A percentile compares a stretch with the other conserved stretches of the same genome.
Conservation (phyloP, 495 filamentous ascomycete species). For the Penicillium desertorum region DNA sequence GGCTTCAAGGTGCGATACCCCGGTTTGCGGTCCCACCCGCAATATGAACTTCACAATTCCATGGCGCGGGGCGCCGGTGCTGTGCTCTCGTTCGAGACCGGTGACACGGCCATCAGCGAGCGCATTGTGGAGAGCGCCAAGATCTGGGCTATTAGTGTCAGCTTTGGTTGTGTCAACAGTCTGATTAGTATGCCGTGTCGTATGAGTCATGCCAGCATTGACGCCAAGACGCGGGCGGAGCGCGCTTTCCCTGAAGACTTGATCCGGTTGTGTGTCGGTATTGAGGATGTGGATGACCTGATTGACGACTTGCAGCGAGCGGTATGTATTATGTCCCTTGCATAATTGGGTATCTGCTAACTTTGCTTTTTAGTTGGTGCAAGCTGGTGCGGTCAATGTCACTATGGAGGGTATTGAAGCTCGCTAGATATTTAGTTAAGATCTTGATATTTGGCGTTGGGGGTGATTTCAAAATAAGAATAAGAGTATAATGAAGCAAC, state of each 20-base stretch:
- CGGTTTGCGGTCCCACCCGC: slow-evolving; percentile 87
- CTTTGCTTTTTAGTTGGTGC: slow-evolving; percentile 65
- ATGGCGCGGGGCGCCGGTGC: slow-evolving; percentile 93
- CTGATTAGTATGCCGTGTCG: slow-evolving; percentile 98
- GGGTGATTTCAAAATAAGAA: slow-evolving; percentile 16
- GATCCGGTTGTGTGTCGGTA: slow-evolving; percentile 92
- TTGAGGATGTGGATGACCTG: slow-evolving; percentile 89
- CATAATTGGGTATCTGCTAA: slow-evolving; percentile 12
- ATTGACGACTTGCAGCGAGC: slow-evolving; percentile 90
- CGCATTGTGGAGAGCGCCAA: slow-evolving; percentile 90
- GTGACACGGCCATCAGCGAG: slow-evolving; percentile 75
- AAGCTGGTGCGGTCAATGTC: slow-evolving; percentile 88
- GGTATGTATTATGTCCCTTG: slow-evolving; percentile 56
- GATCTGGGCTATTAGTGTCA: slow-evolving; percentile 92
- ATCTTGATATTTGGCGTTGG: slow-evolving; percentile 19
- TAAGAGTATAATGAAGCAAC: slow-evolving; percentile 8
- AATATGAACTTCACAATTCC: slow-evolving; percentile 92
- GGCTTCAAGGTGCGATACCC: slow-evolving; percentile 96
- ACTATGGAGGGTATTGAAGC: slow-evolving; percentile 74
- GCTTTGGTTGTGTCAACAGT: slow-evolving; percentile 97
- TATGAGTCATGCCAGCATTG: slow-evolving; percentile 99
- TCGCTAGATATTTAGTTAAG: slow-evolving; percentile 8
- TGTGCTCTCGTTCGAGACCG: slow-evolving; percentile 94
- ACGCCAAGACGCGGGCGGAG: slow-evolving; percentile 86
- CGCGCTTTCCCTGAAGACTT: slow-evolving; percentile 93